These are phyloP conservation scores for Flaveria brownii DNA, from an alignment of 129 eudicot species.

Conservation along the genomic window DNA sequence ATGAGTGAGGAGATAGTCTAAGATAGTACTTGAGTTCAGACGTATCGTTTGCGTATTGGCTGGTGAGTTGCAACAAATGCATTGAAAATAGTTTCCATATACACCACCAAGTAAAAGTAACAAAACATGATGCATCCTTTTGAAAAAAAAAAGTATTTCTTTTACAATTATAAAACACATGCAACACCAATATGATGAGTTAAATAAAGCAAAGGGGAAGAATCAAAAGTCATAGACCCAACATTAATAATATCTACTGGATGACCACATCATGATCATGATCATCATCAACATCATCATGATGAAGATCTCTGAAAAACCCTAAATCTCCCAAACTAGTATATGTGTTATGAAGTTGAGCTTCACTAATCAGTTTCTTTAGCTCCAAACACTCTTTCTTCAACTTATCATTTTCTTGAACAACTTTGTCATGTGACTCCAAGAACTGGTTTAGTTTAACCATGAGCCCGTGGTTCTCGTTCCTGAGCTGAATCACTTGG, in stretches of 20 bases:
- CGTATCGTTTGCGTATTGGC: not conserved
- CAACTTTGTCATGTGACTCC: conserved; percentile 28
- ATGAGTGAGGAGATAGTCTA: too few species aligned
- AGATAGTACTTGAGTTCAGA: not conserved
- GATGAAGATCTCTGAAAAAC: not conserved
- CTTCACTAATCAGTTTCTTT: conserved; percentile 29
- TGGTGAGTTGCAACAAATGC: not conserved
- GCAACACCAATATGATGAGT: too few species aligned
- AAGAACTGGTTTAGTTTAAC: conserved; percentile 31
- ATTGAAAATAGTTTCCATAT: not conserved
- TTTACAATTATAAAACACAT: not conserved
- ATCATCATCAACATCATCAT: conserved; percentile 9
- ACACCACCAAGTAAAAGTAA: not conserved
- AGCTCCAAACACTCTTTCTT: conserved; percentile 39
- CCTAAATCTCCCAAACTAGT: conserved; percentile 23
- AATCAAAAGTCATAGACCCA: conserved; percentile 18
- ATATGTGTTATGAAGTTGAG: conserved; percentile 30
- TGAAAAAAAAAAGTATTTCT: not conserved
- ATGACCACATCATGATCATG: not conserved
- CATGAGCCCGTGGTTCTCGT: conserved; percentile 32
- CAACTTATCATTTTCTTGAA: conserved; percentile 31
- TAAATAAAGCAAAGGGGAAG: conserved; percentile 11
- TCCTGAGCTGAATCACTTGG: conserved; percentile 31
- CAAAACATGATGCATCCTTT: not conserved
- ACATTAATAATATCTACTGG: not conserved